Evolutionary conservation across 1,284 basidiomycete genomes (phyloP).

Genomic region (Naganishia sp.): DNA sequence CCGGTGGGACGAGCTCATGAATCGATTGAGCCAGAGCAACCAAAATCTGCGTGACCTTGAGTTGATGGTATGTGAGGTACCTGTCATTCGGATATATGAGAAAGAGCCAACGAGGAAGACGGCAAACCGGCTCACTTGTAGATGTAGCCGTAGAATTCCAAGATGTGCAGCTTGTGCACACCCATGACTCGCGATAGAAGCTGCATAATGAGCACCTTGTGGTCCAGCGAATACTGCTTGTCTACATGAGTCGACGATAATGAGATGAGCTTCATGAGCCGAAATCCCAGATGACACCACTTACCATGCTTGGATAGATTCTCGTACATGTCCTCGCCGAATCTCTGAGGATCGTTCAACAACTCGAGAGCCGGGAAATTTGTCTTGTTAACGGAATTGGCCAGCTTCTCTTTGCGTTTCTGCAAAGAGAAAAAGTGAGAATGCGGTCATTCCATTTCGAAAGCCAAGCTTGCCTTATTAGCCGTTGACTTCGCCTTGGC

Average conservation of each 20-base stretch:
- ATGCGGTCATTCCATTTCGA: background rate
- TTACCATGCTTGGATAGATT: constrained; percentile 69
- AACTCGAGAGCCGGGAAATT: constrained; percentile 95
- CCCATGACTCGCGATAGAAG: constrained; percentile 95
- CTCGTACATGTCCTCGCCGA: constrained; percentile 92
- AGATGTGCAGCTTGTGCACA: constrained; percentile 85
- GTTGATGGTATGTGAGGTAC: constrained; percentile 90
- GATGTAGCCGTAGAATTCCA: constrained; percentile 96
- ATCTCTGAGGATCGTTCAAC: constrained; percentile 92
- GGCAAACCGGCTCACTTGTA: constrained; percentile 58
- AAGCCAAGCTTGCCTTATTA: constrained; percentile 62
- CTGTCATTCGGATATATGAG: constrained; percentile 51
- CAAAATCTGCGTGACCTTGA: constrained; percentile 90
- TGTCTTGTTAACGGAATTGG: constrained; percentile 56
- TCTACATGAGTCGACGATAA: constrained; percentile 56
- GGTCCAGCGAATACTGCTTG: constrained; percentile 90
- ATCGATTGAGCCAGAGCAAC: constrained; percentile 93
- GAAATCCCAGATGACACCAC: constrained; percentile 21
- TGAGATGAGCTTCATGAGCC: background rate
- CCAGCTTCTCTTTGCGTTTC: constrained; percentile 62
- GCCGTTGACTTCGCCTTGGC: constrained; percentile 58
- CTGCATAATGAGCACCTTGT: constrained; percentile 97
- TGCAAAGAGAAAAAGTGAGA: constrained; percentile 43
- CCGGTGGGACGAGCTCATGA: constrained; percentile 93
- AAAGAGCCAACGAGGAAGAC: background rate